phyloP scores from a whole-genome alignment of 129 eudicot genomes.

The Arctium minus region DNA sequence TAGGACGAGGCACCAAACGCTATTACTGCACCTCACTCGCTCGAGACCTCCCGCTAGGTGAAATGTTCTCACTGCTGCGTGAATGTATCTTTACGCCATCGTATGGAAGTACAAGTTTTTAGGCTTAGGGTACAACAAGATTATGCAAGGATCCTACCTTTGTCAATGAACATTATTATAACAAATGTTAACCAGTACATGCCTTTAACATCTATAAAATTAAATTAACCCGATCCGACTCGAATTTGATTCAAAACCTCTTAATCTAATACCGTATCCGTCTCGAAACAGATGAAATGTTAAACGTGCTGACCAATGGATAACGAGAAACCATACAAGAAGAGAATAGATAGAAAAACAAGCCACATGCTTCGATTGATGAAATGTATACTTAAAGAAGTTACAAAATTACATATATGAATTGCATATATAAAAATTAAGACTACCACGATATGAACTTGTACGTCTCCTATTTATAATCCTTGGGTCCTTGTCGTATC shows the following conservation, averaged over 20 bases:
- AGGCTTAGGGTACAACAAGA: conserved; percentile 1
- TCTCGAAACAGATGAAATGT: no score
- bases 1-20: conserved; percentile 19
- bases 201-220: not conserved
- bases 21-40: conserved; percentile 23
- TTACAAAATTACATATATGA: not conserved
- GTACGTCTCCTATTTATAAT: not conserved
- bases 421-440: no score
- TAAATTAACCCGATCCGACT: not conserved
- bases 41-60: not conserved
- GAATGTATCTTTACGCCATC: conserved; percentile 7
- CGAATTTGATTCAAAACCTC: not conserved
- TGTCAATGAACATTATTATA: not conserved
- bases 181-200: not conserved
- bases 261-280: no score
- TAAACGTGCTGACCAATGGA: no score
- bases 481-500: not conserved
- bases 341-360: no score
- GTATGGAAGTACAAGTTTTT: conserved; percentile 6
- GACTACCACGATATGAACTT: no score
- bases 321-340: no score
- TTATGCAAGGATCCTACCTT: not conserved
- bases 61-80: conserved; percentile 9
- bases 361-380: not conserved
- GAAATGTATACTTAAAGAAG: not conserved